Percentiles rank a stretch among this genome's conserved stretches.
Evolutionary conservation across 1,284 basidiomycete genomes (phyloP).

Genomic region (Puccinia novopanici): DNA sequence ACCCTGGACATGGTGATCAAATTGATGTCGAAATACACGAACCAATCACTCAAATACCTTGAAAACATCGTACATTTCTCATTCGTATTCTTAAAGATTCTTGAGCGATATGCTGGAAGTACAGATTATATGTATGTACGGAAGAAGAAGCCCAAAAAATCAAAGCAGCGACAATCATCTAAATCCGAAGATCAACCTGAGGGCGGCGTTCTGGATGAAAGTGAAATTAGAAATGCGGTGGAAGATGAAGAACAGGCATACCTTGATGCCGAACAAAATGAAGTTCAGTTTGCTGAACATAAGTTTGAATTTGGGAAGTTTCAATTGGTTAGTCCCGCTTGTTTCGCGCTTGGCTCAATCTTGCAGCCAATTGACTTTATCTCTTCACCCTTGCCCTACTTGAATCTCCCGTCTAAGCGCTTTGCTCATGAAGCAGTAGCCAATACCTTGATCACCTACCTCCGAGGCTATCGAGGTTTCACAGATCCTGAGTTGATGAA

Average conservation of each 20-base stretch:
- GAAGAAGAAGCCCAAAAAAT: slow-evolving; percentile 67
- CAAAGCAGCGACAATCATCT: slow-evolving; percentile 60
- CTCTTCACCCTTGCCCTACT: not conserved
- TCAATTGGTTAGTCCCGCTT: slow-evolving; percentile 68
- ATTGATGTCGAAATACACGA: slow-evolving; percentile 73
- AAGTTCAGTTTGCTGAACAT: slow-evolving; percentile 72
- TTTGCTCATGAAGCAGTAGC: slow-evolving; percentile 82
- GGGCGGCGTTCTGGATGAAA: slow-evolving; percentile 34
- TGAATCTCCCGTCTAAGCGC: slow-evolving; percentile 63
- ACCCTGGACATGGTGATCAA: slow-evolving; percentile 81
- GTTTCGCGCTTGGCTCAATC: not conserved
- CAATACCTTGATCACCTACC: slow-evolving; percentile 75
- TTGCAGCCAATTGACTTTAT: slow-evolving; percentile 11
- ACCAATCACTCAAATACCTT: slow-evolving; percentile 72
- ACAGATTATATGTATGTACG: slow-evolving; percentile 75
- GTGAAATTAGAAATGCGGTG: slow-evolving; percentile 58
- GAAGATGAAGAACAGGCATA: slow-evolving; percentile 64
- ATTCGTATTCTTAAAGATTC: slow-evolving; percentile 77
- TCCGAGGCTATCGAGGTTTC: slow-evolving; percentile 78
- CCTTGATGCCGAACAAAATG: slow-evolving; percentile 59
- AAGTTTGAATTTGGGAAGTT: slow-evolving; percentile 85
- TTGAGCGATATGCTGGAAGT: slow-evolving; percentile 79
- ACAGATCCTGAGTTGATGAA: slow-evolving; percentile 76
- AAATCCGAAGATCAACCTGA: slow-evolving; percentile 58
- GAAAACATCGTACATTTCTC: slow-evolving; percentile 79